Base-by-base conservation (phyloP, 768 basidiomycete species). In the Mycena albidolilacea region DNA sequence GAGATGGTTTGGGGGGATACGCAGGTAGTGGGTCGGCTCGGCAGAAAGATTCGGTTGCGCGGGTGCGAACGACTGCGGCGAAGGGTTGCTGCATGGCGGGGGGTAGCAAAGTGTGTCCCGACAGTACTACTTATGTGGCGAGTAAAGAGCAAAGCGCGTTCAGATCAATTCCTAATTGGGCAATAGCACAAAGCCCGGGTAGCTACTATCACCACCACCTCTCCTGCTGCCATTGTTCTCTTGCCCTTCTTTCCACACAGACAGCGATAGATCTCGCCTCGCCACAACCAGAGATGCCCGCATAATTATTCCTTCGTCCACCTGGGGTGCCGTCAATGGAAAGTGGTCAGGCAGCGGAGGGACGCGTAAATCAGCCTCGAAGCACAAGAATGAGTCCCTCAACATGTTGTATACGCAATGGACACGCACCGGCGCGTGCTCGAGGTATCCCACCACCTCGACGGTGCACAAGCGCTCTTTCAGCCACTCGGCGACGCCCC, bases 381-480 rank as follows among this genome's bases (percentile, higher is more conserved):
- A 43, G 41, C 50, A 57, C 48, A 59, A 78, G 70, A 72, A 70
- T 61, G 48, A 72, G 38, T 46, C 37, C 5, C 23, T 39, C 37
- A 52, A n/a, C 8, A 44, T 19, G 52, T 60, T 21, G 57, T 41
- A 35, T 35, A 52, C n/a, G 48, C 65, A 52, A 63, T n/a, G 62
- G 58, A 39, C 17, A 63, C 85, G 70, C 78, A 90, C 90, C 74
- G 82, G 77, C 71, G 81, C 78, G 41, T 77, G 78, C 77, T 93
- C 92, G 63, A 93, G 80, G 78, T 90, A 85, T 46, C 92, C 92
- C 52, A 92, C 80, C 23, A 86, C 86, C 82, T 89, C 87, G 46
- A 92, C 81, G 46, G 84, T 84, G 73, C 83, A 80, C 72, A 90
- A 84, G 30, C 82, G 84, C 75, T 93, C 90, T 52, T 84, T 81